Base-by-base conservation (phyloP, 176 grass and related monocot species). In the Rhynchospora breviuscula region DNA sequence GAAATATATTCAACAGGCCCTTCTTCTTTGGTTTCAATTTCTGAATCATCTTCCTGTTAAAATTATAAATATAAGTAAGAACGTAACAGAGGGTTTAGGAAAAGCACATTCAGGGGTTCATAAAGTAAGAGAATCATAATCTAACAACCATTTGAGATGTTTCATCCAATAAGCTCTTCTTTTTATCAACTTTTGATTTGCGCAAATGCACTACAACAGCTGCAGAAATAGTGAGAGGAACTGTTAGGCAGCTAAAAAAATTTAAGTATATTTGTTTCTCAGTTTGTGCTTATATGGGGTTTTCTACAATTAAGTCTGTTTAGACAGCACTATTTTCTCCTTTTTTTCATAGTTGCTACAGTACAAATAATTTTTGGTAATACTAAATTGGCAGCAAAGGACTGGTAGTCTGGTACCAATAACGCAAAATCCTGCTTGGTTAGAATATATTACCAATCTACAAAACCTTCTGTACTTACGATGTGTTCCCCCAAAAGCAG, bases 141-240 rank as follows among this genome's bases (percentile, higher is more conserved):
- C 49, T 51, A 35, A 81, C 29, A 51, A 98, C 93, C 89, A 90
- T 83, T 46, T 31, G 60, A 43, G 85, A 83, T 31, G 73, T 53
- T 88, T 92, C 85, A 84, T 90, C 93, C 83, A 99, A 84, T 84
- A 99, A 94, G 78, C 90, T 99, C 83, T 93, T 99, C 87, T 89
- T 99, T 78, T 99, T 96, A 74, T 87, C 91, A 85, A 84, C 81
- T 91, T 96, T 99, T 82, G 93, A 93, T 89, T 99, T 99, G 22
- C 83, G 97, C 88, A 99, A 88, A 79, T 89, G 96, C 22, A 80
- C 45, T 49, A 96, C 88, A 63, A 96, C 88, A 85, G 97, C 97
- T 99, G 85, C 89, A 86, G 33, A 68, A 89, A 78, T 84, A 60
- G 33, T 25, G 8, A 61, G 19, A 86, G 78, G 22, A 31, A 56